Conservation (phyloP, 2,329 filamentous ascomycete genomes). For the Fusarium mangiferae region DNA sequence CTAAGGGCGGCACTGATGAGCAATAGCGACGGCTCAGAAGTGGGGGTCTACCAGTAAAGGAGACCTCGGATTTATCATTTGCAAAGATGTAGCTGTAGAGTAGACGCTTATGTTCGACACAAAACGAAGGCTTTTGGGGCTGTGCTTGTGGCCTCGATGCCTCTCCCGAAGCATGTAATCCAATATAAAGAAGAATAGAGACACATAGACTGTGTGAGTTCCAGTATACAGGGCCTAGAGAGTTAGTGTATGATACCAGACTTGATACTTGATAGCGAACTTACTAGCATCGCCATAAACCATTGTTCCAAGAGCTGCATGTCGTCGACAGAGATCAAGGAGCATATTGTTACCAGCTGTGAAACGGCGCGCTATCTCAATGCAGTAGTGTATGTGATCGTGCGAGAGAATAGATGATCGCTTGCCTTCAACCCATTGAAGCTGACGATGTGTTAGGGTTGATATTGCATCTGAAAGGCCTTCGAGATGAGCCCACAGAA, state of each 20-base stretch:
- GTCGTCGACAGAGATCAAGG: constrained; percentile 50
- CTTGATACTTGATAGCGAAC: constrained; percentile 14
- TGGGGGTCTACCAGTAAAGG: constrained; percentile 66
- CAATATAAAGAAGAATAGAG: constrained; percentile 50
- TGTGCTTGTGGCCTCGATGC: not conserved
- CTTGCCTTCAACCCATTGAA: constrained; percentile 13
- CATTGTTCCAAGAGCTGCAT: constrained; percentile 50
- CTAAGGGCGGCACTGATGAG: constrained; percentile 63
- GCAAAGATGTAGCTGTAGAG: constrained; percentile 53
- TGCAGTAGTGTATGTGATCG: constrained; percentile 44
- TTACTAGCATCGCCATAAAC: constrained; percentile 54
- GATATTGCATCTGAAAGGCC: constrained; percentile 26
- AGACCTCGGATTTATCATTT: constrained; percentile 61
- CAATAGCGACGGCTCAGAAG: constrained; percentile 63
- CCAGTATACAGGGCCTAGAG: constrained; percentile 50
- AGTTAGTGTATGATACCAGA: not conserved
- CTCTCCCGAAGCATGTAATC: constrained; percentile 45
- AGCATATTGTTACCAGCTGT: constrained; percentile 50
- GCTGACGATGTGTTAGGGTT: constrained; percentile 8
- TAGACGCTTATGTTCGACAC: constrained; percentile 47
- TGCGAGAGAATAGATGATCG: not conserved
- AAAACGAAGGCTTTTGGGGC: constrained; percentile 42
- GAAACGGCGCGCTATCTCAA: constrained; percentile 45
- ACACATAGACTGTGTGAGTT: constrained; percentile 51
- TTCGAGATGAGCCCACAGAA: constrained; percentile 47